Evolutionary conservation across 495 filamentous ascomycete genomes (phyloP).

Genomic region (Penicillium cataractarum): DNA sequence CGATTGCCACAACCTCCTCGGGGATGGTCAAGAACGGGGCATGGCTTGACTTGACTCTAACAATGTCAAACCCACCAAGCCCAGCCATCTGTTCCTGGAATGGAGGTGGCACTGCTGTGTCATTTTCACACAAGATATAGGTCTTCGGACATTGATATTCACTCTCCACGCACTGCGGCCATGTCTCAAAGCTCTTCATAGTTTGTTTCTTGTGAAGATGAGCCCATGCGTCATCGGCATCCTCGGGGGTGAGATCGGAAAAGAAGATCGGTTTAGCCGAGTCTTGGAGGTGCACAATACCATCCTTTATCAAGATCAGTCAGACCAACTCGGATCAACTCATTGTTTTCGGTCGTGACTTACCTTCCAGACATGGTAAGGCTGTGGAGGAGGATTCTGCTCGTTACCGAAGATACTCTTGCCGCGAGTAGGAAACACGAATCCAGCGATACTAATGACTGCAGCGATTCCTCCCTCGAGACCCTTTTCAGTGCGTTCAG

Average conservation of each 20-base stretch:
- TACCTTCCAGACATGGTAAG: slow-evolving; percentile 13
- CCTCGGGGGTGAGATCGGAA: slow-evolving; percentile 2
- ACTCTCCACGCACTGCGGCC: slow-evolving; percentile 6
- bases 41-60: slow-evolving; percentile 5
- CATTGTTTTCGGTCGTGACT: not conserved
- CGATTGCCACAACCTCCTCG: not conserved
- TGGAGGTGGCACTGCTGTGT: slow-evolving; percentile 2
- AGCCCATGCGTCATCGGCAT: slow-evolving; percentile 12
- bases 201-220: slow-evolving; percentile 2
- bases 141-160: slow-evolving; percentile 5
- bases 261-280: slow-evolving; percentile 7
- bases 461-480: slow-evolving; percentile 16
- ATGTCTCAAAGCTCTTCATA: not conserved
- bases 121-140: slow-evolving; percentile 13
- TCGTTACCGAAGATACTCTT: slow-evolving; percentile 18
- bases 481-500: slow-evolving; percentile 17
- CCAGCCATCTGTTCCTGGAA: slow-evolving; percentile 12
- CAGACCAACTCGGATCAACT: not conserved
- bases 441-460: slow-evolving; percentile 20
- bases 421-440: slow-evolving; percentile 14
- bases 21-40: not conserved
- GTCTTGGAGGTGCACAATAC: slow-evolving; percentile 9
- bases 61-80: slow-evolving; percentile 1
- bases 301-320: not conserved
- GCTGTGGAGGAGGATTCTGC: slow-evolving; percentile 1